phyloP scores from a whole-genome alignment of 1,284 basidiomycete genomes.

The Puccinia novopanici region DNA sequence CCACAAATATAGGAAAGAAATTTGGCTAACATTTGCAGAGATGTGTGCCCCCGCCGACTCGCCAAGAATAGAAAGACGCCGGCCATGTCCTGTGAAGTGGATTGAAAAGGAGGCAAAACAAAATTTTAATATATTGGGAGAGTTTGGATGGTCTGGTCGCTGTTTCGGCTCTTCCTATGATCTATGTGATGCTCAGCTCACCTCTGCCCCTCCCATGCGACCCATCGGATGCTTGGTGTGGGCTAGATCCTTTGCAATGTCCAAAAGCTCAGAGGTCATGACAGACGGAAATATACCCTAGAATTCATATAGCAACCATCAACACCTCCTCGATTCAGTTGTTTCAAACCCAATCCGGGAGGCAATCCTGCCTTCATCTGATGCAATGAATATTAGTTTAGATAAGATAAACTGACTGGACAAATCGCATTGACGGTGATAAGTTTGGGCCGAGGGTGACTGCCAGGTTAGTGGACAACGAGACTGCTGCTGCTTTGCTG shows the following conservation, averaged over 20 bases:
- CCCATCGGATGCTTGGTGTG: constrained; percentile 36
- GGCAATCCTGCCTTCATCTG: background rate
- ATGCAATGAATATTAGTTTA: background rate
- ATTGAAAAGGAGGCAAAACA: background rate
- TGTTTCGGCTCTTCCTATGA: background rate
- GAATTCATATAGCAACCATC: background rate
- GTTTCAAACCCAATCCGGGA: too few relatives aligned
- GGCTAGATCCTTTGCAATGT: background rate
- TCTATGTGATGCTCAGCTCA: background rate
- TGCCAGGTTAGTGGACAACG: constrained; percentile 57
- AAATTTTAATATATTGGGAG: background rate
- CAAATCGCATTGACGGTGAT: constrained; percentile 59
- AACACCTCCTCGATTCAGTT: background rate
- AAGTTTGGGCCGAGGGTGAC: constrained; percentile 56
- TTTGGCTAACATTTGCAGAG: constrained; percentile 34
- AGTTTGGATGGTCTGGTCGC: background rate
- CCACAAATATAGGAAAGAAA: background rate
- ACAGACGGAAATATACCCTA: constrained; percentile 45
- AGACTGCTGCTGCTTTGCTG: constrained; percentile 59
- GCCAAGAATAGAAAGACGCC: constrained; percentile 42
- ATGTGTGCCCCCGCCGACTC: constrained; percentile 47
- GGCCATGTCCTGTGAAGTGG: constrained; percentile 32
- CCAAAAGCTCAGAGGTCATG: constrained; percentile 24
- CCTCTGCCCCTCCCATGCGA: constrained; percentile 35
- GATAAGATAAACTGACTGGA: constrained; percentile 52